phyloP scores from a whole-genome alignment of 208 protist genomes.

The Trypanosoma platydactyli region DNA sequence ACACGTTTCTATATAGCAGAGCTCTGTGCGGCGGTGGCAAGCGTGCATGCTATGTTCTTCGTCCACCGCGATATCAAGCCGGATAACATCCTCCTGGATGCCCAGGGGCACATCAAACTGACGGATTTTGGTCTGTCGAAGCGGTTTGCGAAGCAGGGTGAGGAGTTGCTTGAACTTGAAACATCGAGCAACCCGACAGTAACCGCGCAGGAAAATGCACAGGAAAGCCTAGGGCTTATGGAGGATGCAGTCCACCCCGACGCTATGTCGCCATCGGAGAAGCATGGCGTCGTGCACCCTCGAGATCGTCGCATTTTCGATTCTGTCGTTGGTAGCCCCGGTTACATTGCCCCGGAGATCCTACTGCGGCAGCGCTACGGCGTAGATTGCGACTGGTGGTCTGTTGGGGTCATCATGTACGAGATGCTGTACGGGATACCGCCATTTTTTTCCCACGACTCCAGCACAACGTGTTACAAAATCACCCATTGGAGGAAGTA shows the following conservation, averaged over 20 bases:
- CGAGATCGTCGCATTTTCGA: conserved; percentile 72
- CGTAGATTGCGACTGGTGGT: conserved; percentile 97
- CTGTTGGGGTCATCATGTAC: conserved; percentile 97
- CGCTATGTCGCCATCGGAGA: conserved; percentile 1
- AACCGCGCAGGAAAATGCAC: neutral
- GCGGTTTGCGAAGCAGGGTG: conserved; percentile 67
- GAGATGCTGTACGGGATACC: conserved; percentile 97
- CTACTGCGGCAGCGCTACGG: conserved; percentile 93
- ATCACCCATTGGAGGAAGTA: conserved; percentile 93
- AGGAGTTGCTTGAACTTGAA: conserved; percentile 71
- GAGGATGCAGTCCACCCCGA: conserved; percentile 1
- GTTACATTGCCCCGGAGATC: conserved; percentile 98
- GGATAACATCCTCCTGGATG: conserved; percentile 97
- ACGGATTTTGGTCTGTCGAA: conserved; percentile 97
- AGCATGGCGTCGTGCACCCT: conserved; percentile 12
- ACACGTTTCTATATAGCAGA: conserved; percentile 93
- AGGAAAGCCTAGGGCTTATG: neutral
- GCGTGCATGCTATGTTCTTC: conserved; percentile 91
- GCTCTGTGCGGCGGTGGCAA: conserved; percentile 86
- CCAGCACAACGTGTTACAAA: conserved; percentile 92
- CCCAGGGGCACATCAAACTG: conserved; percentile 97
- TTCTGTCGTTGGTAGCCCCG: conserved; percentile 95
- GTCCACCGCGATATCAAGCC: conserved; percentile 97
- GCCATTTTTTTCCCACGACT: conserved; percentile 94
- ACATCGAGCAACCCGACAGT: conserved; percentile 12